Base-by-base conservation (phyloP, 2,329 filamentous ascomycete species). In the Penicillium sp. region DNA sequence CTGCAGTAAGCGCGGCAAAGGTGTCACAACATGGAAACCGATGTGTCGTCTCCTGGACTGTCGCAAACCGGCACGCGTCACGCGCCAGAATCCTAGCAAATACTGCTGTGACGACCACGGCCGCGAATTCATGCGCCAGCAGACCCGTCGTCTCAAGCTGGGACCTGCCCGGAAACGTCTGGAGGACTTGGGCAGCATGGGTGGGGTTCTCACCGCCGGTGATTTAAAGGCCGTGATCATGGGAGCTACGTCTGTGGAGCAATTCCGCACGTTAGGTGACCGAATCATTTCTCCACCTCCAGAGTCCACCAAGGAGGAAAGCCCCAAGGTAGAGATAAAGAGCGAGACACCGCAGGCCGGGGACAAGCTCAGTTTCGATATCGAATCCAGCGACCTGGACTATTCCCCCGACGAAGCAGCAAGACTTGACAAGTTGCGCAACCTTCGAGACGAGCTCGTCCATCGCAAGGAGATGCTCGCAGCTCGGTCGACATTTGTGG, bases 41-140 rank as follows among this genome's bases (percentile, higher is more conserved):
- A 78, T 79, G 75, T 79, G 76, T 57, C 69, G 76, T 43, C 61
- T 77, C 18, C 60, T 64, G 20, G 72, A 69, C 40, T 79, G 76
- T 55, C 67, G 75, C 20, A 74, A 76, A 57, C 76, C 76, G 2
- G 76, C 75, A 18, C 72, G 76, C 18, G 67, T 72, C 22, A 68
- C 59, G n/a, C 61, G 59, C 42, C 68, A 68, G 44, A 67, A 59
- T 41, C 70, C 66, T 4, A 78, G 75, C 64, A 79, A 79, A 58
- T 79, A 79, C 54, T 79, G 76, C 57, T 73, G 68, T n/a, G 75
- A 79, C 39, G 75, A 74, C 13, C 76, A 78, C 51, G 76, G 76
- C 10, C 62, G 66, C 13, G 74, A 78, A 56, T 79, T 76, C 52
- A 71, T 77, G 66, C 69, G 68, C 11, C 63, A 56, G 20, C 67